Evolutionary conservation across 345 rosid genomes (phyloP).

Genomic region (Alliaria petiolata): DNA sequence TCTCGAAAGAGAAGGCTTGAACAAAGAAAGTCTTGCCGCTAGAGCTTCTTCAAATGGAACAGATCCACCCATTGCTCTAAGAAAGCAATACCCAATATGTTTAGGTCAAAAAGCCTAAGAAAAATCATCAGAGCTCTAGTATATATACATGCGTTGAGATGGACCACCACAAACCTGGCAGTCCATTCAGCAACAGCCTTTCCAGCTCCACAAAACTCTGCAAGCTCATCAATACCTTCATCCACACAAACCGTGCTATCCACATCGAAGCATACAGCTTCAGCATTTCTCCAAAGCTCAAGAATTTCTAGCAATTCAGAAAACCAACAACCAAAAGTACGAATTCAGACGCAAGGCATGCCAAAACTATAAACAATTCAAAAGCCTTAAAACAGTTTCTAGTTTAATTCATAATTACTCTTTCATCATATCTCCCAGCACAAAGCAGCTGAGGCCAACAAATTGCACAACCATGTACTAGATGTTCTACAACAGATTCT

Average conservation of each 20-base stretch:
- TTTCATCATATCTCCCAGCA: neutral
- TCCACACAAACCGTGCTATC: conserved; percentile 96
- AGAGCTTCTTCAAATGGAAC: conserved; percentile 94
- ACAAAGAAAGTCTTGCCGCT: conserved; percentile 82
- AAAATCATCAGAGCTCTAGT: conserved; percentile 1
- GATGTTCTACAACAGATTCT: neutral
- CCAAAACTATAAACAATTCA: neutral
- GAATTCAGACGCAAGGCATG: conserved; percentile 1
- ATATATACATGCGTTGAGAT: neutral
- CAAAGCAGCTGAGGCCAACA: neutral
- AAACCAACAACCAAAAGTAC: conserved; percentile 26
- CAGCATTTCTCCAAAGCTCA: conserved; percentile 67
- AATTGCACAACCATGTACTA: neutral
- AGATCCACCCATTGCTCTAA: conserved; percentile 94
- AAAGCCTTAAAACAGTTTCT: neutral
- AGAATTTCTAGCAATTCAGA: conserved; percentile 50
- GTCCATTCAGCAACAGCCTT: conserved; percentile 97
- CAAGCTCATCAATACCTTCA: conserved; percentile 97
- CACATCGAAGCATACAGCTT: conserved; percentile 95
- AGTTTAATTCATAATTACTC: neutral
- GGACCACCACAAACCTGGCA: conserved; percentile 58
- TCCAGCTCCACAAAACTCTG: conserved; percentile 98
- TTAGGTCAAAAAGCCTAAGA: neutral
- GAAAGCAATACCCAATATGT: conserved; percentile 12
- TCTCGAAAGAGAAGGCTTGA: conserved; percentile 76